Evolutionary conservation across 2,329 filamentous ascomycete genomes (phyloP), one percentile per base, ranked within the genome.

Genomic region (Juglanconis sp.): DNA sequence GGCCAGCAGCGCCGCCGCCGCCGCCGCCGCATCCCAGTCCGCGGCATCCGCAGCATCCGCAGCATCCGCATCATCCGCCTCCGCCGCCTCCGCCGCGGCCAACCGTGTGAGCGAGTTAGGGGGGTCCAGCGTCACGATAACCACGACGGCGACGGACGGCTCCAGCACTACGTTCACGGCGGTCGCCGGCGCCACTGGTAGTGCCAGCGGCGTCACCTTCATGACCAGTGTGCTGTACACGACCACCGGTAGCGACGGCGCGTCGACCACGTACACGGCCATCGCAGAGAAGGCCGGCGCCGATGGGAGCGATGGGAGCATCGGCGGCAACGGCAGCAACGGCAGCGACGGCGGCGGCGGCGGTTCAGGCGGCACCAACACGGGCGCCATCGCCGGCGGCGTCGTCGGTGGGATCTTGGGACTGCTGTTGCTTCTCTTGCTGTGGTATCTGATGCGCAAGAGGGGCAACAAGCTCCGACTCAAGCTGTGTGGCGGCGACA

Each of bases 331-430:
- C 17, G n/a, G 46, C 42, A 36, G 56, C 56, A 38, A 49, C 50
- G 50, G 46, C 50, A 56, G 49, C 4, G 36, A 7, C n/a, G 56
- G 36, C 17, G 42, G 44, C 6, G 56, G 50, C 7, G 15, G 46
- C 36, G 48, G 48, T n/a, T 44, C 52, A 1, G 36, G 42, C 42
- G 56, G 60, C 55, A 64, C 30, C 42, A 70, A 68, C 61, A 68
- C 64, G 0, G 68, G 68, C 10, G 67, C 68, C 44, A 71, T 74
- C 24, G 68, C 70, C 8, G 72, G 71, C 46, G 68, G 70, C 8
- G 68, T 68, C 1, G 63, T 74, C 8, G 72, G 72, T 57, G 71
- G 71, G 0, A 32, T 70, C 7, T 67, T 60, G 31, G 24, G 70
- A 0, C 62, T 67, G 4, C 60, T 73, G 1, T 61, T 73, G 15